phyloP scores from a whole-genome alignment of 495 filamentous ascomycete genomes.

The Aspergillus homomorphus region DNA sequence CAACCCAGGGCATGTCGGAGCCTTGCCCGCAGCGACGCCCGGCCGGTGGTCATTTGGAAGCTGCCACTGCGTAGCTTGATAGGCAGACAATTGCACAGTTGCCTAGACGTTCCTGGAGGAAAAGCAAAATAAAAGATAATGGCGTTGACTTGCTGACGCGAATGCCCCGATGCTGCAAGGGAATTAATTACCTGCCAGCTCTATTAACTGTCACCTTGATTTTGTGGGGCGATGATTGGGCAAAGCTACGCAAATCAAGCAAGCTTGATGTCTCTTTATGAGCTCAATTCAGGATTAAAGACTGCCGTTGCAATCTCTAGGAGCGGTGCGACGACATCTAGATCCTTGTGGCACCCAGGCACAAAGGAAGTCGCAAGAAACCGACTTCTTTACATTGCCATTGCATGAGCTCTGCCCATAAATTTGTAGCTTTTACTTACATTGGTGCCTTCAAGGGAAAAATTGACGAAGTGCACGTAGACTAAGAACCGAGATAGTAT shows the following conservation, averaged over 20 bases:
- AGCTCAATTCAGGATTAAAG: neutral
- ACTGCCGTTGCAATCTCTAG: neutral
- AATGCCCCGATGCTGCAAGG: too few species aligned
- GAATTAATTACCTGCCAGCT: too few species aligned
- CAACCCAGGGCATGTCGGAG: neutral
- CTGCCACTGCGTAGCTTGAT: neutral
- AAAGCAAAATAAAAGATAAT: neutral
- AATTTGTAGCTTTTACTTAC: too few species aligned
- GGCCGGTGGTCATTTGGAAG: neutral
- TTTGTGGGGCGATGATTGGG: too few species aligned
- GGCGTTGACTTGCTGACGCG: too few species aligned
- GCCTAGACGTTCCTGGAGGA: too few species aligned
- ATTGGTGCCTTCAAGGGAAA: too few species aligned
- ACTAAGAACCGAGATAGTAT: neutral
- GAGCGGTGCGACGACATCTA: neutral
- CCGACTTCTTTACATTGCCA: neutral
- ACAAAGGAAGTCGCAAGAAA: neutral
- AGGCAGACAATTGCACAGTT: neutral
- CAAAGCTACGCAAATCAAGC: too few species aligned
- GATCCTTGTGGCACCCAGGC: neutral
- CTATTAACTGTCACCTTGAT: too few species aligned
- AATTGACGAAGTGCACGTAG: too few species aligned
- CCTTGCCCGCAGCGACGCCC: neutral
- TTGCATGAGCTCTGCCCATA: neutral
- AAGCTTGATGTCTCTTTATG: too few species aligned